Base-by-base conservation (phyloP, 179 eudicot species). In the Camellia oleifera region DNA sequence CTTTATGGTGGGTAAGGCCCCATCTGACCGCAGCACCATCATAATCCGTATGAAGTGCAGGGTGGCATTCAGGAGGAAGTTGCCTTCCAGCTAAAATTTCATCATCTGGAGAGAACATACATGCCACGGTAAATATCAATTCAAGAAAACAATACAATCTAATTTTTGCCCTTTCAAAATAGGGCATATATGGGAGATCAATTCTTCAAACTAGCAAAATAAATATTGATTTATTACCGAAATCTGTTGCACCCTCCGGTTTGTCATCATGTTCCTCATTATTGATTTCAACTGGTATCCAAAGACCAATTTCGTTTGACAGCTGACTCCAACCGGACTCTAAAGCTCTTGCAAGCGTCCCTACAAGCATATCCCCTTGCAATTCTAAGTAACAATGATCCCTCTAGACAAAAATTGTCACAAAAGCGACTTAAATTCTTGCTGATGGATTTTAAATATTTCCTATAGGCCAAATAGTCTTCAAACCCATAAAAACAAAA, bases 1-100 rank as follows among this genome's bases (percentile, higher is more conserved):
- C 98, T 88, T 92, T 90, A 78, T 85, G 97, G 83, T 92, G 93
- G 42, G 93, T 96, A 9, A 94, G 94, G 78, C 99, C 99, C 99
- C 99, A 96, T 84, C 78, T 90, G 69, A 96, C 96, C 15, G 99
- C 99, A 60, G 78, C 88, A 71, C 99, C 99, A 64, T 76, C 96
- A 76, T 94, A 96, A 81, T 96, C 98, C 13, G 97, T 84, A 71
- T 94, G 99, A 75, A 84, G 91, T 80, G 92, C 93, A 3, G 91
- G 87, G 61, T 90, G 89, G 80, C 99, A 96, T 80, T 92, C 96
- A 0, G 90, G 86, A 69, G 99, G 99, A 69, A 90, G 88, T 66
- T 86, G 89, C 83, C 86, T 87, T 61, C 99, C 99, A 6, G 99
- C 88, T 78, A 96, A 83, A 15, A 88, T 88, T 65, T 86, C 91